A percentile compares a stretch with the other conserved stretches of the same genome.
Conservation (phyloP, 495 filamentous ascomycete species). For the Filosporella fistucella region DNA sequence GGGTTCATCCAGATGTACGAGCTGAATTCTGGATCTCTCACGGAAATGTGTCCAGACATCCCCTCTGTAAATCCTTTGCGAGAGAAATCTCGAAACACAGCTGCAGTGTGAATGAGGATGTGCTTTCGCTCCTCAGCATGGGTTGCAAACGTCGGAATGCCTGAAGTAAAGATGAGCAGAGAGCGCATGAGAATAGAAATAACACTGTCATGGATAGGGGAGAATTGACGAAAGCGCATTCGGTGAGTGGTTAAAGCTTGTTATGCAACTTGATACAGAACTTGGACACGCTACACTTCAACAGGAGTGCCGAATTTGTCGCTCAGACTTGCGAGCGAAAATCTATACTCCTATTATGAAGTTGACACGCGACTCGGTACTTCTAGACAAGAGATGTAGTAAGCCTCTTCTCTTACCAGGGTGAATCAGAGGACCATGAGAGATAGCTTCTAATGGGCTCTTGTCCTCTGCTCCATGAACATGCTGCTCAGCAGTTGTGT, state of each 20-base stretch:
- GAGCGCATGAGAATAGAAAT: no score
- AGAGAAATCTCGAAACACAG: constrained; percentile 46
- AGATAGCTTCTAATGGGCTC: constrained; percentile 27
- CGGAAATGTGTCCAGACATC: constrained; percentile 59
- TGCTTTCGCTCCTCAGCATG: constrained; percentile 33
- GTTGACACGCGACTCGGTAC: no score
- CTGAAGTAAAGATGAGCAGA: no score
- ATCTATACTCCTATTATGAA: no score
- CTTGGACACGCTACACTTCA: neutral
- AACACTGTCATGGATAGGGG: no score
- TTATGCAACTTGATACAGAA: no score
- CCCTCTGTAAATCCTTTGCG: constrained; percentile 59
- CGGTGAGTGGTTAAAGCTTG: no score
- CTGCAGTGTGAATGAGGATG: constrained; percentile 46
- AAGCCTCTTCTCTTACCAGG: constrained; percentile 15
- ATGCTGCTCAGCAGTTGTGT: constrained; percentile 4
- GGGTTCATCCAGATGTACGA: constrained; percentile 63
- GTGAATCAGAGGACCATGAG: constrained; percentile 20
- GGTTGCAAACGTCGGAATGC: constrained; percentile 42
- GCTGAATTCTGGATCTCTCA: constrained; percentile 55
- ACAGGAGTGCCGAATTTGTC: no score
- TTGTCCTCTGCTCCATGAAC: constrained; percentile 21
- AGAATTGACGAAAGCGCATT: no score
- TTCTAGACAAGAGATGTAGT: no score
- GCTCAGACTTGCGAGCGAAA: no score